Base-by-base conservation (phyloP, 257 asterid species). In the Ilex asprella region DNA sequence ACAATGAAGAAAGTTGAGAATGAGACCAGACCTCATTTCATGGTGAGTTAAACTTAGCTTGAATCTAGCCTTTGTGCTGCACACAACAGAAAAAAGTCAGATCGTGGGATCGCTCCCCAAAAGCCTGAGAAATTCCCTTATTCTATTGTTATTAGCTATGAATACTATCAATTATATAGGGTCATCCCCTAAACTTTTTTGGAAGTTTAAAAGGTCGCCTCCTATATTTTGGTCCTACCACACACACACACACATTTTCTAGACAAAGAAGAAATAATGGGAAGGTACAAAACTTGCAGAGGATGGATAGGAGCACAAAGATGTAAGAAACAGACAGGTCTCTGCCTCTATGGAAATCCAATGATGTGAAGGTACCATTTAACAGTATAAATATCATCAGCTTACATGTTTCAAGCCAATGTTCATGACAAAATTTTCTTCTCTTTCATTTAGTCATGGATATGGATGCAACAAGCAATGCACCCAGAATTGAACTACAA, bases 381-480 rank as follows among this genome's bases (percentile, higher is more conserved):
- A 46, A 46, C 4, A 16, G 3, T 7, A 14, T 15, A 16, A 53
- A 21, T 53, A 53, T 16, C 15, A 7, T 53, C 57, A 46, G 10
- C 52, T 10, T 0, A 46, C 52, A 10, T 46, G 10, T 46, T 2
- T 46, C 14, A 11, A 46, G 13, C 52, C 52, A 46, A 46, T 6
- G n/a, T 46, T 46, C 52, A 46, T 67, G 35, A 68, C 32, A 8
- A 39, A 53, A 56, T 58, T 10, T 9, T 68, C 32, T 30, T 39
- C 30, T 16, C 44, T 41, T 67, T 41, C 65, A 54, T 41, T 50
- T 70, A 91, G 98, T 88, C 98, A 63, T 91, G 98, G 96, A 86
- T 91, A 82, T 88, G 95, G 98, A 91, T 91, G 98, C 98, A 91
- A 66, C 98, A 91, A 84, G 98, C 98, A 21, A 84, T 91, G 96